Conservation (phyloP, 805 yeast species). For the Lipomyces sp. region DNA sequence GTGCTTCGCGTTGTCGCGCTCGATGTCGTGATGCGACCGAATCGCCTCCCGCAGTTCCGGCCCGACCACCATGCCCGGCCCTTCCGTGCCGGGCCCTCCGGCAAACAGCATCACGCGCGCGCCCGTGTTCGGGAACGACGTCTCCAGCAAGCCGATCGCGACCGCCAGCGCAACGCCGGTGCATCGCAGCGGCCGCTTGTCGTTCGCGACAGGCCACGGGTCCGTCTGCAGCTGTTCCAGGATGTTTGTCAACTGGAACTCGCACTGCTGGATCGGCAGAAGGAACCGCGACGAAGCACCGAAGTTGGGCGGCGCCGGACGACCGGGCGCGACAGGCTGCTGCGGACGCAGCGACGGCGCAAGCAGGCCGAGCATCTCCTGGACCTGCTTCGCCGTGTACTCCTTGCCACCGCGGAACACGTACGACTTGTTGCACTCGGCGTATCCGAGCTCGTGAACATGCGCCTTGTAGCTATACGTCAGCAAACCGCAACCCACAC, state of each 20-base stretch:
- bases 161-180: slow-evolving; percentile 90
- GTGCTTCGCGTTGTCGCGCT: slow-evolving; percentile 83
- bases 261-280: slow-evolving; percentile 71
- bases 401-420: slow-evolving; percentile 90
- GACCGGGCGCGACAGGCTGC: slow-evolving; percentile 24
- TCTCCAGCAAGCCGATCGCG: slow-evolving; percentile 77
- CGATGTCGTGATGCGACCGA: slow-evolving; percentile 95
- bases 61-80: slow-evolving; percentile 92
- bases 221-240: slow-evolving; percentile 75
- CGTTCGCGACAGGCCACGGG: slow-evolving; percentile 83
- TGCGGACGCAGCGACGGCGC: slow-evolving; percentile 28
- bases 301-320: slow-evolving; percentile 24
- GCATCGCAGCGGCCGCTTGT: slow-evolving; percentile 79
- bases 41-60: slow-evolving; percentile 91
- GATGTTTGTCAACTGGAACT: slow-evolving; percentile 74
- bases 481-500: background rate
- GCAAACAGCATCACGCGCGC: slow-evolving; percentile 86
- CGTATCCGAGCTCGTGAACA: slow-evolving; percentile 75
- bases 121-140: slow-evolving; percentile 78
- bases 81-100: slow-evolving; percentile 92
- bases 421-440: slow-evolving; percentile 66
- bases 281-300: slow-evolving; percentile 51
- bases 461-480: slow-evolving; percentile 47
- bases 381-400: slow-evolving; percentile 53
- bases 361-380: slow-evolving; percentile 58